Evolutionary conservation across 2,329 filamentous ascomycete genomes (phyloP), one percentile per base, ranked within the genome.

Genomic region (Colletotrichum tofieldiae): DNA sequence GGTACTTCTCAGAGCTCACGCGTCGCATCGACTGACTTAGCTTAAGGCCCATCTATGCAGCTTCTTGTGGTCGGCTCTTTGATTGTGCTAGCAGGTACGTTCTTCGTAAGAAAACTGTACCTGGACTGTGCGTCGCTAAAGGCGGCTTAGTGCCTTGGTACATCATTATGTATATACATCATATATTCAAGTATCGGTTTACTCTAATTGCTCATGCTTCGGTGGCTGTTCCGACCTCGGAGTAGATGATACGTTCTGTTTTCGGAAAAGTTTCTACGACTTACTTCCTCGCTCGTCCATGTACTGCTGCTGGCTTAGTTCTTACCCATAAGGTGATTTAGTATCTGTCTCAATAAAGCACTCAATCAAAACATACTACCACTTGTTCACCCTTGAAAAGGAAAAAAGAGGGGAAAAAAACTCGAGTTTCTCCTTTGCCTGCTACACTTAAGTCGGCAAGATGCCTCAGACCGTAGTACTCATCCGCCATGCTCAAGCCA

Each of bases 401-500:
- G 1, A 2, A 39, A 56, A 5, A 16, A 39, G 23, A 26, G 23
- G 2, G 2, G 2, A 1, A 4, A 39, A 56, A 5, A 16, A 29
- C 49, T 23, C 16, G 14, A 16, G 9, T 3, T 23, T 11, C 32
- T 14, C 18, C 35, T 54, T 23, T 12, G 29, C 58, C 11, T 14
- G 32, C 5, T 32, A 49, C 43, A 18, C 5, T 35, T 18, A 16
- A 45, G n/a, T 12, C 8, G n/a, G 35, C 35, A 75, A 45, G 26
- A 90, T 90, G 88, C 78, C 88, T 63, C 88, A 87, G 1, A 88
- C 84, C 0, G 77, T 98, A 72, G 93, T 98, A 76, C 86, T 98
- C 78, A 92, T 98, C 78, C 93, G 96, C 76, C 96, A 98, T 87
- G 96, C 94, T 20, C 94, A 98, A 82, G 88, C 86, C 11, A 77